Evolutionary conservation across 768 basidiomycete genomes (phyloP).

Genomic region (Boletus fagicola): DNA sequence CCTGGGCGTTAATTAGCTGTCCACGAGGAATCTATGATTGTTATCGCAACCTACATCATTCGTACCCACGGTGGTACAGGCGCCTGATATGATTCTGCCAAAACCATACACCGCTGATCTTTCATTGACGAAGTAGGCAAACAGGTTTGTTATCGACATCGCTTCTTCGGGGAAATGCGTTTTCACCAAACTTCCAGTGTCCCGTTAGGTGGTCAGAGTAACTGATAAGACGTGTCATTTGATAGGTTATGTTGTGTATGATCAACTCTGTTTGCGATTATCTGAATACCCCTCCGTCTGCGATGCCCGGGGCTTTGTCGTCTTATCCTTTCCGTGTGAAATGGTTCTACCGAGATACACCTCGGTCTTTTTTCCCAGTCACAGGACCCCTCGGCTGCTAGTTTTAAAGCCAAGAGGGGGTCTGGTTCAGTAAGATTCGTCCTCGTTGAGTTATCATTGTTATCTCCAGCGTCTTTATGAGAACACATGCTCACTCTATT

Average conservation of each 20-base stretch:
- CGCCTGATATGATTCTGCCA: not conserved
- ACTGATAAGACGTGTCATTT: not conserved
- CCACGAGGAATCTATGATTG: not conserved
- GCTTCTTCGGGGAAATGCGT: not conserved
- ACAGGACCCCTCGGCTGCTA: not conserved
- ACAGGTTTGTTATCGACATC: not conserved
- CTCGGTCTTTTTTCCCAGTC: not conserved
- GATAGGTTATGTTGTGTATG: not conserved
- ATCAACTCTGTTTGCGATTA: not conserved
- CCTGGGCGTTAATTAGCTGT: not conserved
- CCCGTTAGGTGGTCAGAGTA: not conserved
- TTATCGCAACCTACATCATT: not conserved
- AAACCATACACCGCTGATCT: not conserved
- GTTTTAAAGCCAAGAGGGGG: not conserved
- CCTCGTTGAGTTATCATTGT: not conserved
- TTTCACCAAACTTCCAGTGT: not conserved
- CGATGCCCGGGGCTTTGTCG: not conserved
- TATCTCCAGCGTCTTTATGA: conserved; percentile 13
- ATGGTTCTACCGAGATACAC: not conserved
- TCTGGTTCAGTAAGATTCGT: not conserved
- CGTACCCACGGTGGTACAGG: not conserved
- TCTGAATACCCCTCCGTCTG: not conserved
- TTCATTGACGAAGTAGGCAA: not conserved
- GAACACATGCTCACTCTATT: conserved; percentile 5
- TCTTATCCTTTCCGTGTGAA: not conserved